Percentiles rank a stretch among this genome's conserved stretches.
phyloP scores from a whole-genome alignment of 129 eudicot genomes.

The Ambrosia artemisiifolia region DNA sequence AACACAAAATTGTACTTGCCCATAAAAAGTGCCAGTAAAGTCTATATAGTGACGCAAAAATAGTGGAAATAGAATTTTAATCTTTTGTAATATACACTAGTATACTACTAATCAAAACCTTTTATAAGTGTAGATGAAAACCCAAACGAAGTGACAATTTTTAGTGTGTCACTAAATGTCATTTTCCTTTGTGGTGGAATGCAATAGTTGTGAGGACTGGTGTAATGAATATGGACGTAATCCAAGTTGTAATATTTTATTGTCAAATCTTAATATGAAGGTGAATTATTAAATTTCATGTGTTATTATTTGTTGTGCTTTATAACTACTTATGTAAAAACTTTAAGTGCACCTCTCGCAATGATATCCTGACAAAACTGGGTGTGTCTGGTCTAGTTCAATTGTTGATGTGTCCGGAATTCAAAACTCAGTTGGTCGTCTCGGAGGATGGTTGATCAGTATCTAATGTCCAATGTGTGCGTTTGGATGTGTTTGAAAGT shows the following conservation, averaged over 20 bases:
- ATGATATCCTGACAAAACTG: too few relatives aligned
- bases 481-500: too few relatives aligned
- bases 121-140: neutral
- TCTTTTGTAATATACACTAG: neutral
- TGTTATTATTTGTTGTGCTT: neutral
- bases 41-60: neutral
- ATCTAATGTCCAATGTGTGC: too few relatives aligned
- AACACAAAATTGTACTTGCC: neutral
- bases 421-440: too few relatives aligned
- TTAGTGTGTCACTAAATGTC: neutral
- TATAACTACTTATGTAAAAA: too few relatives aligned
- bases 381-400: too few relatives aligned
- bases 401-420: too few relatives aligned
- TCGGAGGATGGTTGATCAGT: too few relatives aligned
- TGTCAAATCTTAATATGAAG: neutral
- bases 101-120: neutral
- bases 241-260: neutral
- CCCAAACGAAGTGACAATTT: neutral
- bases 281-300: neutral
- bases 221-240: neutral
- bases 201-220: neutral
- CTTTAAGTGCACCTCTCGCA: too few relatives aligned
- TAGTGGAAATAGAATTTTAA: neutral
- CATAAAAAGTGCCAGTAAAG: neutral
- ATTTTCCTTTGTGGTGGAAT: neutral